A percentile compares a stretch with the other conserved stretches of the same genome.
Conservation (phyloP, 2,329 filamentous ascomycete genomes). For the Pseudocercospora cruenta region DNA sequence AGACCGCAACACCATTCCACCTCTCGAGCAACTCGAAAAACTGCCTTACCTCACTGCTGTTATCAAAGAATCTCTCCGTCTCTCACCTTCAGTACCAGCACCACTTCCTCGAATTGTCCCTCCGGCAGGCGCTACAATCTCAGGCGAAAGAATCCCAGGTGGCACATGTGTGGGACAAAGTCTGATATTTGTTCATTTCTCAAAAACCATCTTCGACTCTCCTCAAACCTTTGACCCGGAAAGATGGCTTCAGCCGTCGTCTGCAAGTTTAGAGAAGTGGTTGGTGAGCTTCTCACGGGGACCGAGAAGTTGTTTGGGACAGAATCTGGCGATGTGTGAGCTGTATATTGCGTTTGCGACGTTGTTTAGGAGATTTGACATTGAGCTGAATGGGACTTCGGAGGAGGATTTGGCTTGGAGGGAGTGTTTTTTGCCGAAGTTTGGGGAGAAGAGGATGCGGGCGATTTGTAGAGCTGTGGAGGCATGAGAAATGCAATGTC, state of each 20-base stretch:
- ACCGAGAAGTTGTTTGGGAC: conserved; percentile 19
- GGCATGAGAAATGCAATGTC: not conserved
- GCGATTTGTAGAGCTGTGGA: conserved; percentile 17
- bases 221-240: conserved; percentile 52
- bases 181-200: conserved; percentile 57
- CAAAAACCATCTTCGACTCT: conserved; percentile 51
- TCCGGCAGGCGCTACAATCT: conserved; percentile 47
- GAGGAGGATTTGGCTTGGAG: conserved; percentile 18
- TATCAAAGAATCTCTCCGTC: conserved; percentile 55
- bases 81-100: conserved; percentile 50
- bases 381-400: conserved; percentile 18
- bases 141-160: conserved; percentile 51
- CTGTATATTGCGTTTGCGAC: conserved; percentile 22
- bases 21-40: conserved; percentile 20
- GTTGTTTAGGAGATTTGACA: conserved; percentile 21
- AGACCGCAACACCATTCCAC: conserved; percentile 7
- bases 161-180: conserved; percentile 51
- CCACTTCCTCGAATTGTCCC: conserved; percentile 53
- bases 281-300: conserved; percentile 23
- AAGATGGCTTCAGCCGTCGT: conserved; percentile 49
- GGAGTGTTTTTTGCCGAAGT: conserved; percentile 25
- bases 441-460: conserved; percentile 18
- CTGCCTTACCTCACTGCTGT: conserved; percentile 54
- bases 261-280: conserved; percentile 18
- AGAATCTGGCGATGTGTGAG: conserved; percentile 22